Conservation (phyloP, 2,329 filamentous ascomycete genomes). For the Fonsecaea nubica region DNA sequence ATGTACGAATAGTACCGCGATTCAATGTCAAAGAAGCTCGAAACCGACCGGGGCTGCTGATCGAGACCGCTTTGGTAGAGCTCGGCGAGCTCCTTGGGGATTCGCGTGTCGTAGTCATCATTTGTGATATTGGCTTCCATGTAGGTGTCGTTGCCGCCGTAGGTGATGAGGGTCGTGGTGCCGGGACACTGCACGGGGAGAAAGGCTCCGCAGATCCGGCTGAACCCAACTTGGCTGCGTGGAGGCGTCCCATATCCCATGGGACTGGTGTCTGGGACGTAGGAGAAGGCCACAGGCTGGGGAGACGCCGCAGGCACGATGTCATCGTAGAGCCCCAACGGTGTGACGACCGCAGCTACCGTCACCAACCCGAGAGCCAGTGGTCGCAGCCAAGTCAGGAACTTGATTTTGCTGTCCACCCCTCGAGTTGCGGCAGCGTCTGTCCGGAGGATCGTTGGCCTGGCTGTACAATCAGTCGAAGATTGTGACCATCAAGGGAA, state of each 20-base stretch:
- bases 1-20: slow-evolving; percentile 42
- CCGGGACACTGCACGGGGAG: slow-evolving; percentile 40
- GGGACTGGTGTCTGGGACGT: slow-evolving; percentile 47
- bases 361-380: slow-evolving; percentile 46
- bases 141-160: slow-evolving; percentile 39
- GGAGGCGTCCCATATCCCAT: slow-evolving; percentile 51
- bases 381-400: slow-evolving; percentile 42
- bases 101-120: slow-evolving; percentile 43
- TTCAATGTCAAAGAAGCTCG: slow-evolving; percentile 55
- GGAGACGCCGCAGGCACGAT: slow-evolving; percentile 40
- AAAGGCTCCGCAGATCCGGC: slow-evolving; percentile 44
- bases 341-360: slow-evolving; percentile 55
- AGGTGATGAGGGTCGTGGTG: slow-evolving; percentile 36
- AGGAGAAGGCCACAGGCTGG: slow-evolving; percentile 45
- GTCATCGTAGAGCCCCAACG: slow-evolving; percentile 55
- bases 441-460: slow-evolving; percentile 51
- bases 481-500: background rate
- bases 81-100: slow-evolving; percentile 46
- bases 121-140: slow-evolving; percentile 35
- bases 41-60: slow-evolving; percentile 44
- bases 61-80: slow-evolving; percentile 50
- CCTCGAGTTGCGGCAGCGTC: slow-evolving; percentile 47
- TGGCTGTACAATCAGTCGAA: background rate
- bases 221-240: slow-evolving; percentile 44
- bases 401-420: slow-evolving; percentile 42